Base-by-base conservation (phyloP, 2,329 filamentous ascomycete species). In the Aspergillus sp. region DNA sequence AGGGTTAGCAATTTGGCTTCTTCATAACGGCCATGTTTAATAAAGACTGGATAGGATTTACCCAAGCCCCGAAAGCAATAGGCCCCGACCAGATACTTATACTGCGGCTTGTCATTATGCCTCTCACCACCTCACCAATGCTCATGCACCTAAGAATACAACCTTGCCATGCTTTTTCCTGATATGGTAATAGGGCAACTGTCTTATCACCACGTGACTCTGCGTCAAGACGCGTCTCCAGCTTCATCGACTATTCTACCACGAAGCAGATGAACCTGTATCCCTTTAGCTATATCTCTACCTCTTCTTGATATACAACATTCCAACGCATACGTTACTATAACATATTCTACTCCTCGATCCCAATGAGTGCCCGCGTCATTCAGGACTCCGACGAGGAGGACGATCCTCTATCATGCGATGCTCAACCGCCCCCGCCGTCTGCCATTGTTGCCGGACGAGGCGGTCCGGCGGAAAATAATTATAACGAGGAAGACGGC, bases 301-400 rank as follows among this genome's bases (percentile, higher is more conserved):
- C 8, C 19, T 38, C 12, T 39, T 26, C 8, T 8, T 4, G 19
- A 28, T 19, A 39, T 39, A 39, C 8, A 39, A 39, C 8, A 12
- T 4, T 4, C 36, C 36, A 39, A 39, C 36, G 27, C 19, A 39
- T 39, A 39, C 8, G 4, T n/a, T 36, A 36, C 34, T 36, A 19
- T 19, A 19, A 19, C 19, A 19, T 19, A 19, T 19, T 19, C 19
- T 19, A 19, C 27, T 27, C 40, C 45, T 29, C 10, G 19, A 43
- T 45, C 34, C 10, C 41, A 43, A 73, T 73, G 70, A 50, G 61
- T 29, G 56, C 52, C 43, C 63, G 63, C 42, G 58, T 72, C 10
- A 70, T 73, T n/a, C 67, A 68, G 44, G 70, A 72, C 49, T 73
- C 70, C 1, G 70, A 73, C 29, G 69, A 61, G 28, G 64, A 72